Percentiles rank a stretch among this genome's conserved stretches.
These are phyloP conservation scores for Purshia tridentata DNA, from an alignment of 306 rosid genomes.

Conservation along the genomic window DNA sequence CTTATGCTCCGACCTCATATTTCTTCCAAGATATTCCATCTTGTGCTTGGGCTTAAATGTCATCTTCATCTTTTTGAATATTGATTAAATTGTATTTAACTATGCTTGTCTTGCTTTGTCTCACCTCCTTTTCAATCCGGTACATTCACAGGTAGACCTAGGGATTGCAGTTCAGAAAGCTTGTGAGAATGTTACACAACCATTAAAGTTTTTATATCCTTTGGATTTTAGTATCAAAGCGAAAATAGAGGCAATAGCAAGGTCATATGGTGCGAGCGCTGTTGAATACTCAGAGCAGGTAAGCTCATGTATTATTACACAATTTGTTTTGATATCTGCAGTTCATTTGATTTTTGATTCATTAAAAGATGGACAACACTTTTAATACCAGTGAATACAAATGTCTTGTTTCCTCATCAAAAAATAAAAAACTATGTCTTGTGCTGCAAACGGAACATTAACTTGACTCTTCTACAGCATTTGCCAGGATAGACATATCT, in stretches of 20 bases:
- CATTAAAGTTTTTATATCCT: slow-evolving; percentile 80
- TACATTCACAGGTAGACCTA: slow-evolving; percentile 68
- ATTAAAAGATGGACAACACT: not conserved
- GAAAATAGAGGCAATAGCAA: slow-evolving; percentile 92
- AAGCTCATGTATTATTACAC: slow-evolving; percentile 7
- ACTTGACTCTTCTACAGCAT: not conserved
- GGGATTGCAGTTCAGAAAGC: slow-evolving; percentile 86
- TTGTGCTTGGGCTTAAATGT: not conserved
- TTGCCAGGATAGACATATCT: not conserved
- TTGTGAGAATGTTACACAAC: slow-evolving; percentile 73
- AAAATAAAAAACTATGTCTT: not conserved
- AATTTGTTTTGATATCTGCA: not conserved
- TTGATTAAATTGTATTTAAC: not conserved
- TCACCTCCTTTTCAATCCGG: not conserved
- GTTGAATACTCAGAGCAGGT: slow-evolving; percentile 96
- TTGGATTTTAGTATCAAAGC: slow-evolving; percentile 72
- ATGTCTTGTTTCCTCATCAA: not conserved
- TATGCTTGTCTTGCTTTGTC: not conserved
- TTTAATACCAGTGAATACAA: not conserved
- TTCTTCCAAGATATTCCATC: not conserved
- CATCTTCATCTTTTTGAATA: not conserved
- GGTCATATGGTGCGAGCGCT: slow-evolving; percentile 85
- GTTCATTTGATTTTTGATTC: not conserved
- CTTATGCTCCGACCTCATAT: not conserved
- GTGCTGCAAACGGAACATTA: slow-evolving; percentile 7